These are phyloP conservation scores for Collybia mongolica DNA, from an alignment of 768 basidiomycete species.

Conservation along the genomic window DNA sequence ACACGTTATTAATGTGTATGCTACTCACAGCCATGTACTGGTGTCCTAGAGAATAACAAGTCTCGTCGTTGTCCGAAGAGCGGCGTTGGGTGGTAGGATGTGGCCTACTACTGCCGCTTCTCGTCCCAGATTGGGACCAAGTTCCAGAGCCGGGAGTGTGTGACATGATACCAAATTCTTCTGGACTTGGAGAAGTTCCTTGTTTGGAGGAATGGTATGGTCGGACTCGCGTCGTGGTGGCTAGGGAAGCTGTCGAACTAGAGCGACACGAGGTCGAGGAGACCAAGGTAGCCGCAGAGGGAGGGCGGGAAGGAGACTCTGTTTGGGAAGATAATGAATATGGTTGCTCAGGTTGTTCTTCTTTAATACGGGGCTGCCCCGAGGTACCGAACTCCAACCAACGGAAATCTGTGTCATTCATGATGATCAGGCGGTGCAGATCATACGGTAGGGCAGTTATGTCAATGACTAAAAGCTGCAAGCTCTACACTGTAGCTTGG, in stretches of 20 bases:
- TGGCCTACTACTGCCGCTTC: conserved; percentile 29
- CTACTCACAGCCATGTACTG: conserved; percentile 1
- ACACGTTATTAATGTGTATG: not conserved
- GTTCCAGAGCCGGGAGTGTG: conserved; percentile 29
- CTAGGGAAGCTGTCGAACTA: conserved; percentile 26
- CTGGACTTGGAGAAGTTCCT: conserved; percentile 25
- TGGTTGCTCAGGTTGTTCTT: conserved; percentile 35
- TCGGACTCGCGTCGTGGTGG: conserved; percentile 34
- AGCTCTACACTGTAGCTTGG: conserved; percentile 13
- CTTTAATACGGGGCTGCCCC: conserved; percentile 40
- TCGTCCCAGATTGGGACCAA: conserved; percentile 26
- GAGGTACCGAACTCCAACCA: conserved; percentile 26
- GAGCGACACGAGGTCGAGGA: conserved; percentile 27
- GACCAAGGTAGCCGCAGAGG: conserved; percentile 19
- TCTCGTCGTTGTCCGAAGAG: conserved; percentile 36
- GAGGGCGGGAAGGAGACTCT: conserved; percentile 17
- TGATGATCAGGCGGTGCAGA: conserved; percentile 46
- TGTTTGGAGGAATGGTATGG: conserved; percentile 33
- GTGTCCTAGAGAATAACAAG: conserved; percentile 26
- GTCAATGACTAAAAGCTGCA: conserved; percentile 2
- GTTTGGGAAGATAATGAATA: conserved; percentile 37
- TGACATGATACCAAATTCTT: conserved; percentile 34
- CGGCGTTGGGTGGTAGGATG: conserved; percentile 32
- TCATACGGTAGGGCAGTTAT: conserved; percentile 6
- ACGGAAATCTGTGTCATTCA: conserved; percentile 33